Base-by-base conservation (phyloP, 352 stramenopile genomes). In the Globisporangium spiculum region DNA sequence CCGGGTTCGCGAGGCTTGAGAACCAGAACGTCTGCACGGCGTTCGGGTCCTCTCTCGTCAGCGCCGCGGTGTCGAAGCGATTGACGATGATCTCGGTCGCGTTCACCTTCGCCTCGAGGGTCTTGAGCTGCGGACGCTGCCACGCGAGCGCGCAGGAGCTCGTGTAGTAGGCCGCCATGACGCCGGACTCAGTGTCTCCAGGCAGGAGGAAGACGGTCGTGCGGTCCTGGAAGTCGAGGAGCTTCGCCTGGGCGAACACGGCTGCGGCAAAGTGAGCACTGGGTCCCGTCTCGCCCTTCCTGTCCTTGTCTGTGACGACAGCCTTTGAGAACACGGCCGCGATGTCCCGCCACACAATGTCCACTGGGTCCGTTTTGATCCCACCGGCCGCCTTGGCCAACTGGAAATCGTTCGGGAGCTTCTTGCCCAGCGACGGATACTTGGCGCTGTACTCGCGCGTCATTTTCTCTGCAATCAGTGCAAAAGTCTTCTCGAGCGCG, bases 11-110 rank as follows among this genome's bases (percentile, higher is more conserved):
- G 30, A 58, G 16, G 2, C 53, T 20, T 6, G 53, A 58, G 53
- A 58, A 58, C 53, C 53, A 58, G 26, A 58, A 58, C 9, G 53
- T 34, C 26, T 58, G 53, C 12, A 58, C 53, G 26, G 53, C 53
- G 26, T 58, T 58, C 14, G 53, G 53, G 14, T 58, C 53, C 5
- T 58, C 53, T n/a, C 30, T 36, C 26, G 53, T 58, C 24, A 58
- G 53, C 2, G 1, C 26, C 0, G 6, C 26, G 14, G 53, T 6
- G 24, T 38, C 30, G 14, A 58, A 58, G 53, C 53, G 53, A 26
- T 58, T 58, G 4, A 30, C 10, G 26, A 36, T 58, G 53, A 58
- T 36, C 53, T 58, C 53, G 14, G 53, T 58, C 24, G 53, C 53
- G 24, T 58, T 58, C 5, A 58, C 53, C 26, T 58, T 58, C 14